Evolutionary conservation across 176 grass and related monocot species (phyloP).

Genomic region (Carex littledalei): DNA sequence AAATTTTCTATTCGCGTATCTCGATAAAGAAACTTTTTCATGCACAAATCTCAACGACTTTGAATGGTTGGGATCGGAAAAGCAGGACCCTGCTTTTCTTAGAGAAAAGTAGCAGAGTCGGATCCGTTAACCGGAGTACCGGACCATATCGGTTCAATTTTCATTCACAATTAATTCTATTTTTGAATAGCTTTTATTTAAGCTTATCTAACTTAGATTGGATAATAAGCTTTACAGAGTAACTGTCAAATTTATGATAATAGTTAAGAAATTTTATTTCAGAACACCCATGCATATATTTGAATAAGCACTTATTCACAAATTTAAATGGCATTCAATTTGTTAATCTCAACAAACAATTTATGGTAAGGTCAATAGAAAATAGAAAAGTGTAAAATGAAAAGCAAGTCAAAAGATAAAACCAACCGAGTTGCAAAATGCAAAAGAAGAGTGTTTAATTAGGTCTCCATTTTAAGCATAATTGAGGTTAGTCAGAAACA

Average conservation of each 20-base stretch:
- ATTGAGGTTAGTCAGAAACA: not conserved
- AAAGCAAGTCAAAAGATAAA: not conserved
- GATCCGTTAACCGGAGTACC: not conserved
- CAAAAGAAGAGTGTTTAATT: not conserved
- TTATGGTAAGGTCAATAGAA: not conserved
- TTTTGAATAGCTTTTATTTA: not conserved
- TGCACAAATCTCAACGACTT: no score
- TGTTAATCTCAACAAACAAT: not conserved
- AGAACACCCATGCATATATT: not conserved
- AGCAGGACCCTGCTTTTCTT: no score
- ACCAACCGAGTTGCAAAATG: not conserved
- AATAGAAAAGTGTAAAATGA: not conserved
- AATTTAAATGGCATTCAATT: not conserved
- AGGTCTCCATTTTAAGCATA: not conserved
- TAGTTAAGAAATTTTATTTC: not conserved
- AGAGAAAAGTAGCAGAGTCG: no score
- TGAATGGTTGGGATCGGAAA: no score
- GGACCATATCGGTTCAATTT: not conserved
- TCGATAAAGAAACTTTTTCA: no score
- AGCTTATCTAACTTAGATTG: not conserved
- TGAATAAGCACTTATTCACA: not conserved
- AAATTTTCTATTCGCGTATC: no score
- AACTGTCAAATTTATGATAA: not conserved
- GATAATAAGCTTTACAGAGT: not conserved
- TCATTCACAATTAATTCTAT: not conserved